These are phyloP conservation scores for Rhizoclosmatium sp. DNA, from an alignment of 192 early-diverging fungal genomes.

Conservation along the genomic window DNA sequence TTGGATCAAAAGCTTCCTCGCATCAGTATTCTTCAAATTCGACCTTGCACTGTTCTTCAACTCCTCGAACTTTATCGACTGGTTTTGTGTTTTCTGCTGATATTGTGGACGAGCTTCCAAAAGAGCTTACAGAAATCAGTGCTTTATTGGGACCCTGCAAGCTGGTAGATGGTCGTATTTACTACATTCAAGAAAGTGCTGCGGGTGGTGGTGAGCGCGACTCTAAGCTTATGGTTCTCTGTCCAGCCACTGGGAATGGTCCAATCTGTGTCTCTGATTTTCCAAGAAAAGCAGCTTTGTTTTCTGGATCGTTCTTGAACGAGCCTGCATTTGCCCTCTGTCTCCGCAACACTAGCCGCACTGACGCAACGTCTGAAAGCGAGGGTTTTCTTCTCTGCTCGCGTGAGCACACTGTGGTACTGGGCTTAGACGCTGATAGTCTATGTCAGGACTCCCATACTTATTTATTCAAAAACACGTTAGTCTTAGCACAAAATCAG, in stretches of 20 bases:
- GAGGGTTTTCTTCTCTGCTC: too few species aligned
- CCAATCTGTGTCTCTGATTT: too few species aligned
- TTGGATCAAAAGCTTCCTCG: neutral
- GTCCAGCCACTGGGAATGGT: neutral
- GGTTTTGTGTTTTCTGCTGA: neutral
- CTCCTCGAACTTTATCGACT: neutral
- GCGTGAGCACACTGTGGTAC: too few species aligned
- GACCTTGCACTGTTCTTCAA: neutral
- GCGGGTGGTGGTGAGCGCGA: neutral
- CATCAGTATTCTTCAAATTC: neutral
- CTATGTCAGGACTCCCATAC: too few species aligned
- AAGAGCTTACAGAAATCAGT: neutral
- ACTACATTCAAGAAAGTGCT: neutral
- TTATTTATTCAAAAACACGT: too few species aligned
- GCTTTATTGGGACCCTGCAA: neutral
- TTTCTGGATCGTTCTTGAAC: too few species aligned
- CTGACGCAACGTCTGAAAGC: too few species aligned
- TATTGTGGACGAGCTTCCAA: neutral
- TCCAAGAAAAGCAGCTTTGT: too few species aligned
- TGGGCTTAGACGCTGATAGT: too few species aligned
- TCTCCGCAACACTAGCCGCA: too few species aligned
- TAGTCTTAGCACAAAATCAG: too few species aligned
- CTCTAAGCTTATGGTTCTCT: neutral
- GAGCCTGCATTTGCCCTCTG: too few species aligned
- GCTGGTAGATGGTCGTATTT: neutral